Percentiles rank a stretch among this genome's conserved stretches.
These are phyloP conservation scores for Beauveria bassiana DNA, from an alignment of 2,329 filamentous ascomycete genomes.

Conservation along the genomic window DNA sequence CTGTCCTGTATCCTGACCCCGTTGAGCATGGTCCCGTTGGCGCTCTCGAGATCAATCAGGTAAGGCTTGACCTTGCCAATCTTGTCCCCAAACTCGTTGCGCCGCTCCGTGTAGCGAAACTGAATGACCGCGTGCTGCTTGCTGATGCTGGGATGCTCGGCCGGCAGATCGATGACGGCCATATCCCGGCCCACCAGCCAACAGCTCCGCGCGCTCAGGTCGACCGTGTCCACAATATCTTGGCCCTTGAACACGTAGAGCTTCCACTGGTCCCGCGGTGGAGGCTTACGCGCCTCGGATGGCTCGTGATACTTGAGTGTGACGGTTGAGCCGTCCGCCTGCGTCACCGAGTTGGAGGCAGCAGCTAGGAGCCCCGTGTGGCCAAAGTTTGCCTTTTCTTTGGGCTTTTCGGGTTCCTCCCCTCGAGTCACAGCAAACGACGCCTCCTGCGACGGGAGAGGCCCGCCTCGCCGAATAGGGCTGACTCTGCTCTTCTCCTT, in stretches of 20 bases:
- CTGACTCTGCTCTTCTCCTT: conserved; percentile 18
- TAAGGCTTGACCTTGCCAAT: conserved; percentile 77
- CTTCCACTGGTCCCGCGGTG: conserved; percentile 72
- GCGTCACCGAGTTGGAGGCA: conserved; percentile 69
- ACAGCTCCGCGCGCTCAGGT: conserved; percentile 68
- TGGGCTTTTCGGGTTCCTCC: conserved; percentile 46
- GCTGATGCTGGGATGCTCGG: conserved; percentile 87
- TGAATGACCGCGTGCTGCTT: conserved; percentile 95
- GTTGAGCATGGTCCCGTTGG: conserved; percentile 83
- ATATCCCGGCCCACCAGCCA: conserved; percentile 84
- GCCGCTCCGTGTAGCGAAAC: conserved; percentile 77
- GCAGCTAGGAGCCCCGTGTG: conserved; percentile 77
- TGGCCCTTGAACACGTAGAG: conserved; percentile 86
- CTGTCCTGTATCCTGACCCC: conserved; percentile 63
- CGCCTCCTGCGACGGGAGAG: conserved; percentile 52
- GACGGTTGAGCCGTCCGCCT: conserved; percentile 65
- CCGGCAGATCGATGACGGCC: conserved; percentile 70
- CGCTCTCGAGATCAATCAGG: conserved; percentile 86
- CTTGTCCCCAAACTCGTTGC: conserved; percentile 81
- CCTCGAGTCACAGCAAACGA: conserved; percentile 48
- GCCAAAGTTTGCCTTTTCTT: conserved; percentile 83
- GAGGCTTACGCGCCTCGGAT: conserved; percentile 80
- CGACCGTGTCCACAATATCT: conserved; percentile 74
- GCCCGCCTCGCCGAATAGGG: conserved; percentile 31
- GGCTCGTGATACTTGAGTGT: conserved; percentile 96